Evolutionary conservation across 176 grass and related monocot genomes (phyloP).

Genomic region (Raddia guianensis): DNA sequence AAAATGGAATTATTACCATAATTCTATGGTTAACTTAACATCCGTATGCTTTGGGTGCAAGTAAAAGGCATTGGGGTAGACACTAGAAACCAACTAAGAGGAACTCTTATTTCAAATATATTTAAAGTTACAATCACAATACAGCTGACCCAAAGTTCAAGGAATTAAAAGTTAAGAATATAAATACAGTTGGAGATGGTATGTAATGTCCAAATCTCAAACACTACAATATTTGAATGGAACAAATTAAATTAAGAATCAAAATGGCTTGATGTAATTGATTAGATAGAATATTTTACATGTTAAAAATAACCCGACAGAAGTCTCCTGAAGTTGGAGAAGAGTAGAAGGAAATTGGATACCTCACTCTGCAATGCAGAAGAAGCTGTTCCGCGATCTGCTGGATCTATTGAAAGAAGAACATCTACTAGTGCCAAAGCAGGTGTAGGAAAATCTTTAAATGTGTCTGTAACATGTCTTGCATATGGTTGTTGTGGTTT

Average conservation of each 20-base stretch:
- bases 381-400: constrained; percentile 75
- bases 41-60: background rate
- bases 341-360: constrained; percentile 26
- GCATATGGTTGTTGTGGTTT: constrained; percentile 93
- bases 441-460: constrained; percentile 88
- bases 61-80: background rate
- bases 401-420: constrained; percentile 96
- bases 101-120: background rate
- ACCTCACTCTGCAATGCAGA: constrained; percentile 88
- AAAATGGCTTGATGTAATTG: background rate
- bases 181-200: background rate
- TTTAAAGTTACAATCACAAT: background rate
- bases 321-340: background rate
- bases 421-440: constrained; percentile 75
- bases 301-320: constrained; percentile 18
- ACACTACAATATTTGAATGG: background rate
- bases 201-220: background rate
- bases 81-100: background rate
- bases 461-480: constrained; percentile 79
- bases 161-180: background rate
- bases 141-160: constrained; percentile 6
- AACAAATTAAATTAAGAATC: background rate
- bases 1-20: background rate
- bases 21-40: background rate
- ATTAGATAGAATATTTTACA: constrained; percentile 3